phyloP scores from a whole-genome alignment of 208 protist species.

The Leishmania amazonensis region DNA sequence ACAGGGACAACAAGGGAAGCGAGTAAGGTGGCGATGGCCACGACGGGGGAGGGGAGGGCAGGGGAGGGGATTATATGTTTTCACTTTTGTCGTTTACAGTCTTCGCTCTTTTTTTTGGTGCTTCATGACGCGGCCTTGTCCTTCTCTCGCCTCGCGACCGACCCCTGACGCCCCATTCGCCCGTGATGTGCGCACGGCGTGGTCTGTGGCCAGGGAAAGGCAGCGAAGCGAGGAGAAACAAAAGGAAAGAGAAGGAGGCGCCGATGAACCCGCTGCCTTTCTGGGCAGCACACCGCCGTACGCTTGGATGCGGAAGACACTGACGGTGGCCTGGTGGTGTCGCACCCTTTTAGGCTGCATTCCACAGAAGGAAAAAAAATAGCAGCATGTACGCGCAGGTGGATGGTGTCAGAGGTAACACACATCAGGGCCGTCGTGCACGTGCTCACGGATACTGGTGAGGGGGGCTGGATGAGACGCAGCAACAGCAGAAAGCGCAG shows the following conservation, averaged over 20 bases:
- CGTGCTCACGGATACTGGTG: not conserved
- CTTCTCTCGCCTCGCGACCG: not conserved
- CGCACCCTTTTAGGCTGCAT: not conserved
- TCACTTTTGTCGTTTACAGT: not conserved
- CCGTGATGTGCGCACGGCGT: not conserved
- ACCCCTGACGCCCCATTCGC: not conserved
- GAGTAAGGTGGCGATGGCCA: too few species aligned
- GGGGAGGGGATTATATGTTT: not conserved
- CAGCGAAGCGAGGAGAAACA: not conserved
- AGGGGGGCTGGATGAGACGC: not conserved
- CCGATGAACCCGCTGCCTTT: too few species aligned
- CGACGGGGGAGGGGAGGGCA: too few species aligned
- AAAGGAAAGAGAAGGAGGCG: slow-evolving; percentile 6
- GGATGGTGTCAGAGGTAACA: not conserved
- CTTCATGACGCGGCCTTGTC: not conserved
- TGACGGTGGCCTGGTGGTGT: not conserved
- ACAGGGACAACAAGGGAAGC: not conserved
- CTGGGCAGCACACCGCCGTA: not conserved
- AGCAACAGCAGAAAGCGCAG: not conserved
- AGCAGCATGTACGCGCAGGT: not conserved
- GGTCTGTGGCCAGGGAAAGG: not conserved
- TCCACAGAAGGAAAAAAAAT: not conserved
- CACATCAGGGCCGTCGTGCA: not conserved
- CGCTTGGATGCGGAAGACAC: not conserved
- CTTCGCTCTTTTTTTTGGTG: too few species aligned